These are phyloP conservation scores for Selaginella moellendorffii DNA, from an alignment of 75 land plant genomes.

Conservation along the genomic window DNA sequence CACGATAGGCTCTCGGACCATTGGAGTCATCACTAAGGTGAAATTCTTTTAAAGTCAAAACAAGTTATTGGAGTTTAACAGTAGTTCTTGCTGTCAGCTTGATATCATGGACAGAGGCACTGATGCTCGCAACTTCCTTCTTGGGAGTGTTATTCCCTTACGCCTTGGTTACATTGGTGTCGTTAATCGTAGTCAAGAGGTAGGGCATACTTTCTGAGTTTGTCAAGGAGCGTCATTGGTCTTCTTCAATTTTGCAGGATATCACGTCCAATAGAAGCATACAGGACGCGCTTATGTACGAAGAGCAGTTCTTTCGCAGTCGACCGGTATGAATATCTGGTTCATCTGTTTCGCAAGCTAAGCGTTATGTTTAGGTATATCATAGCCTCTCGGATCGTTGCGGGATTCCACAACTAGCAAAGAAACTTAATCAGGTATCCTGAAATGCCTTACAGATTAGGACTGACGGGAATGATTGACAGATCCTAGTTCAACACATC, in stretches of 20 bases:
- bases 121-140: slow-evolving; percentile 86
- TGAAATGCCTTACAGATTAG: neutral
- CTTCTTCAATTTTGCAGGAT: slow-evolving; percentile 48
- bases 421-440: slow-evolving; percentile 66
- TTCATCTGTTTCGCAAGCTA: neutral
- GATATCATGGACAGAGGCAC: slow-evolving; percentile 97
- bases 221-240: neutral
- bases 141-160: slow-evolving; percentile 78
- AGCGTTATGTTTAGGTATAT: slow-evolving; percentile 43
- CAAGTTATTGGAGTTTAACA: neutral
- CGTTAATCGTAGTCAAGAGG: slow-evolving; percentile 94
- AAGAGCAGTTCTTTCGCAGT: slow-evolving; percentile 77
- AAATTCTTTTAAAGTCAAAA: neutral
- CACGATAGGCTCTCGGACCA: slow-evolving; percentile 67
- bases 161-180: slow-evolving; percentile 84
- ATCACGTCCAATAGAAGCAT: slow-evolving; percentile 54
- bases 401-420: slow-evolving; percentile 85
- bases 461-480: slow-evolving; percentile 11
- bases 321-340: slow-evolving; percentile 37
- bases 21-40: slow-evolving; percentile 93
- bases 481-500: slow-evolving; percentile 88
- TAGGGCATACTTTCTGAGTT: slow-evolving; percentile 10
- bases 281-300: slow-evolving; percentile 69
- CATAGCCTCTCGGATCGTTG: slow-evolving; percentile 75
- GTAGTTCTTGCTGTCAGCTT: slow-evolving; percentile 29